Conservation (phyloP, 2,329 filamentous ascomycete species). For the Microcera coccophila region DNA sequence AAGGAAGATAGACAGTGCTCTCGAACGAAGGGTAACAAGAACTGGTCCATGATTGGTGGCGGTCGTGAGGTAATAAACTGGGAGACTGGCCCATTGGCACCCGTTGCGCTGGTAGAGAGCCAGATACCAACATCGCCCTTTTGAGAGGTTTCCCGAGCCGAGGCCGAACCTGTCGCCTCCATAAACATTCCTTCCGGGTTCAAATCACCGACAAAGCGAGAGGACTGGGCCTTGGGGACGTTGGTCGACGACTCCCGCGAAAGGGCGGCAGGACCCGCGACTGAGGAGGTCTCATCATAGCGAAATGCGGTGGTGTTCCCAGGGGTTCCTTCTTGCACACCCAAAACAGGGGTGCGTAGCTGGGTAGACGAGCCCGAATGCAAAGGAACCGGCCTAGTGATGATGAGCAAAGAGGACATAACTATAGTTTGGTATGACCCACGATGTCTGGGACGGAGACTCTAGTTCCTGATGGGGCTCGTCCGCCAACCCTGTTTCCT, state of each 20-base stretch:
- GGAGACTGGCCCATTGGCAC: constrained; percentile 26
- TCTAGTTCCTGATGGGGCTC: constrained; percentile 27
- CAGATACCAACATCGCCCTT: constrained; percentile 55
- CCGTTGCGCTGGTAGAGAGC: constrained; percentile 37
- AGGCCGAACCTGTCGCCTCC: constrained; percentile 44
- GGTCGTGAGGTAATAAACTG: constrained; percentile 38
- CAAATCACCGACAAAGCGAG: constrained; percentile 55
- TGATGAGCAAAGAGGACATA: constrained; percentile 3
- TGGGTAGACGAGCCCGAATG: constrained; percentile 5
- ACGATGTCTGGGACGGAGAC: constrained; percentile 31
- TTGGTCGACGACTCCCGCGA: constrained; percentile 15
- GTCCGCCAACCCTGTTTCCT: constrained; percentile 21
- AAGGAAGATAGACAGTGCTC: constrained; percentile 46
- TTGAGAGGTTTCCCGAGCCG: constrained; percentile 36
- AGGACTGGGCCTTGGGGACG: constrained; percentile 27
- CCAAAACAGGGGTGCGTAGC: constrained; percentile 3
- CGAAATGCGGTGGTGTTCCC: constrained; percentile 7
- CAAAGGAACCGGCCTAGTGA: constrained; percentile 12
- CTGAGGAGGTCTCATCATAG: constrained; percentile 11
- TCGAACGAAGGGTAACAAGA: constrained; percentile 41
- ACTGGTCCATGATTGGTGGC: constrained; percentile 38
- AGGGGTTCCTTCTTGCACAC: constrained; percentile 10
- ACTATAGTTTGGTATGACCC: constrained; percentile 11
- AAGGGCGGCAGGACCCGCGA: constrained; percentile 5
- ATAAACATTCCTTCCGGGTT: constrained; percentile 59